Evolutionary conservation across 768 basidiomycete species (phyloP), one percentile per base, ranked within the genome.

Genomic region (Suillus weaverae): DNA sequence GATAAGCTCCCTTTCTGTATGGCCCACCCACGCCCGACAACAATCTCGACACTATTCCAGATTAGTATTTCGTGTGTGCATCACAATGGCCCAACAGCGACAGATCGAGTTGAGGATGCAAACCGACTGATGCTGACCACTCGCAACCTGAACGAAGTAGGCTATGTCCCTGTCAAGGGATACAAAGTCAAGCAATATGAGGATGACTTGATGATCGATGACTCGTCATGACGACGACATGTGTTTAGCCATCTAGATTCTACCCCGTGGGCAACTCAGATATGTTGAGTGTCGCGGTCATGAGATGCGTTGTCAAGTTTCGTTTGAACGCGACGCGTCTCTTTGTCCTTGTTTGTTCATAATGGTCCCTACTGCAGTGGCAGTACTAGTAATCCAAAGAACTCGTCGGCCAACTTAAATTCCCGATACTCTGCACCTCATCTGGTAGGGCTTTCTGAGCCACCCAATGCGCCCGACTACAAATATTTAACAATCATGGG

Each of bases 401-500:
- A 18, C 50, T 44, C 41, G 35, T 60, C 43, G 67, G 39, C 43
- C 60, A 64, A 63, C 53, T 20, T 56, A 57, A 57, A 18, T 43
- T 30, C 35, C 4, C 26, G 8, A 11, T 35, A 22, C 50, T 33
- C 62, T 64, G 54, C 41, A 63, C 10, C 30, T n/a, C 22, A 41
- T 60, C 32, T 33, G 6, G 20, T 35, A 30, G 22, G 6, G 32
- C 43, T 43, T 33, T 61, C 36, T 51, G 39, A 59, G 39, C 39
- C 26, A 41, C 18, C 14, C 22, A 22, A 26, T 26, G 36, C 36
- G 35, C 32, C 20, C 18, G 18, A 33, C 13, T 65, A 62, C 2
- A 33, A 26, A 35, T 13, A 32, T 18, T 64, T n/a, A n/a, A n/a
- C 30, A 32, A 53, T 33, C 26, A 97, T 98, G 97, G 97, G 97